Evolutionary conservation across 257 asterid species (phyloP).

Genomic region (Fraxinus quadrangulata): DNA sequence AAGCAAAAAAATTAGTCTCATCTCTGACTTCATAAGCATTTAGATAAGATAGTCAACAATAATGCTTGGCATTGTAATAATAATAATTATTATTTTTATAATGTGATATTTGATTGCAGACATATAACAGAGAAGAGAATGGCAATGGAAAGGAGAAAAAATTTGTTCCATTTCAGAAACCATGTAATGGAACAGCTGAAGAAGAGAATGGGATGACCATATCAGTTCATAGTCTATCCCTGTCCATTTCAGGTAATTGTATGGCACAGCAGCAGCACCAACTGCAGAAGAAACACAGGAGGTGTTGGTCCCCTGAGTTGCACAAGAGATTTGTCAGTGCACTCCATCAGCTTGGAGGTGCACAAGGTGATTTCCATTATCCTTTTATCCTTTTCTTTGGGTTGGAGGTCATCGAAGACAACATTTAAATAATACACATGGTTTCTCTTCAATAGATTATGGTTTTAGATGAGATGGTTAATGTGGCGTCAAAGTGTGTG

Average conservation of each 20-base stretch:
- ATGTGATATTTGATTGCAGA: conserved; percentile 28
- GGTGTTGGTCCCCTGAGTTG: conserved; percentile 20
- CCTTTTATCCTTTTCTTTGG: not conserved
- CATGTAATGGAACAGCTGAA: not conserved
- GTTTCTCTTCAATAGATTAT: not conserved
- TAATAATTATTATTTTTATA: not conserved
- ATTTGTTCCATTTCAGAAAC: conserved; percentile 40
- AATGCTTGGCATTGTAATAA: not conserved
- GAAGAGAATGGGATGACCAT: not conserved
- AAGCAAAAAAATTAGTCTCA: not conserved
- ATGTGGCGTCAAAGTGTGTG: not conserved
- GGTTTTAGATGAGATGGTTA: not conserved
- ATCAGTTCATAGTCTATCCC: conserved; percentile 29
- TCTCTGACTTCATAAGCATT: no score
- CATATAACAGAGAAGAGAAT: conserved; percentile 26
- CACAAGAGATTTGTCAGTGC: conserved; percentile 12
- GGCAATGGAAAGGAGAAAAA: not conserved
- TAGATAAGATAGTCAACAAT: not conserved
- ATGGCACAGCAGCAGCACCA: conserved; percentile 1
- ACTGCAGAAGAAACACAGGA: conserved; percentile 23
- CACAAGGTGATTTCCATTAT: not conserved
- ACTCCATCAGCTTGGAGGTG: conserved; percentile 19
- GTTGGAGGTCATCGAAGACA: not conserved
- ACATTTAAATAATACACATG: not conserved
- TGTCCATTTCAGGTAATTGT: conserved; percentile 29